Percentiles rank a stretch among this genome's conserved stretches.
Evolutionary conservation across 805 yeast species (phyloP).

Genomic region (Cephaloascus fragrans): DNA sequence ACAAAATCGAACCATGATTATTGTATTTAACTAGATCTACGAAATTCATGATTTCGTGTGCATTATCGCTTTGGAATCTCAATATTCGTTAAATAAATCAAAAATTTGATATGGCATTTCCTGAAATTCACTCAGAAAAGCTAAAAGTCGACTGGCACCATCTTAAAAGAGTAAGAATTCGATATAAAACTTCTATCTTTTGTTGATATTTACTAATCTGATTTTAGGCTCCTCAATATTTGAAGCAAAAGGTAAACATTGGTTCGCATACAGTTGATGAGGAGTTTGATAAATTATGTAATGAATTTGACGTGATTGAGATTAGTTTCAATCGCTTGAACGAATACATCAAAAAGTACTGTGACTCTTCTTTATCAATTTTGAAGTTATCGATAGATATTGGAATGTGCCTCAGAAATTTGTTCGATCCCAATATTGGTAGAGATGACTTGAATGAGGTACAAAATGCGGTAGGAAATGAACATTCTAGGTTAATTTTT

Average conservation of each 20-base stretch:
- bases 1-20: slow-evolving; percentile 3
- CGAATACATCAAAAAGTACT: neutral
- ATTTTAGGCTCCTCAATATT: slow-evolving; percentile 18
- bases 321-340: neutral
- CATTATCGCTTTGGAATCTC: too few species aligned
- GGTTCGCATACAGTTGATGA: slow-evolving; percentile 25
- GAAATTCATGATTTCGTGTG: neutral
- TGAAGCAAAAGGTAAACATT: slow-evolving; percentile 16
- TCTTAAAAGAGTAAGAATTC: slow-evolving; percentile 12
- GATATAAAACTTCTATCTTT: neutral
- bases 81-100: too few species aligned
- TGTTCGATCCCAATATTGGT: neutral
- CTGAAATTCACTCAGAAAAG: too few species aligned
- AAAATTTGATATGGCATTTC: too few species aligned
- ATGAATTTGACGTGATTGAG: slow-evolving; percentile 5
- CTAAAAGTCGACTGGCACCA: slow-evolving; percentile 14
- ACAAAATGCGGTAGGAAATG: neutral
- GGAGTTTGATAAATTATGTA: slow-evolving; percentile 19
- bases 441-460: neutral
- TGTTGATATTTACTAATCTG: neutral
- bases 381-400: neutral
- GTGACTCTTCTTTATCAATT: neutral
- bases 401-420: neutral
- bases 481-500: neutral
- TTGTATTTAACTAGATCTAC: neutral